Evolutionary conservation across 345 rosid species (phyloP).

Genomic region (Sapria himalayana): DNA sequence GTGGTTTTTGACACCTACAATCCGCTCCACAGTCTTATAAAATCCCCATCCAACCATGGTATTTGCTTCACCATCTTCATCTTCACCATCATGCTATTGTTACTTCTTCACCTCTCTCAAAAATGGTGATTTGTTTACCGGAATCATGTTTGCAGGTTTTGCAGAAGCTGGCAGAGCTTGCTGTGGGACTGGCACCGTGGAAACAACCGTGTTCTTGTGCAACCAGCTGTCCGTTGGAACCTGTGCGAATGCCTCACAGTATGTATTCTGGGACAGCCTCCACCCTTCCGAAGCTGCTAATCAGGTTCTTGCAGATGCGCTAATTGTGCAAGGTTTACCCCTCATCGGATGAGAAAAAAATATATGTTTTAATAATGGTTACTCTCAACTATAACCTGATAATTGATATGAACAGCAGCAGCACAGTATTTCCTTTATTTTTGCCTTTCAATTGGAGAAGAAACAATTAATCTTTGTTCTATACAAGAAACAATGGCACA

Average conservation of each 20-base stretch:
- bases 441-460: too few species aligned
- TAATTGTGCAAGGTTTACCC: conserved; percentile 44
- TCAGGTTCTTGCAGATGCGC: conserved; percentile 47
- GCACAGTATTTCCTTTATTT: too few species aligned
- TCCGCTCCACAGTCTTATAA: conserved; percentile 42
- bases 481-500: too few species aligned
- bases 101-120: too few species aligned
- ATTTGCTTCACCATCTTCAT: too few species aligned
- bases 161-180: conserved; percentile 69
- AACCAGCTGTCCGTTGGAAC: conserved; percentile 55
- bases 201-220: conserved; percentile 58
- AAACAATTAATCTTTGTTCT: too few species aligned
- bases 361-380: too few species aligned
- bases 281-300: conserved; percentile 92
- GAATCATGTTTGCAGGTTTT: conserved; percentile 42
- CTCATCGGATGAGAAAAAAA: conserved; percentile 23
- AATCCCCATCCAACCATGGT: conserved; percentile 45
- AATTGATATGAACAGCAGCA: too few species aligned
- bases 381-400: too few species aligned
- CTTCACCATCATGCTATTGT: too few species aligned
- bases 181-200: conserved; percentile 72
- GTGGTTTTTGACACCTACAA: conserved; percentile 65
- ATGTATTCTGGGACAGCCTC: conserved; percentile 85
- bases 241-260: conserved; percentile 61
- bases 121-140: too few species aligned